Base-by-base conservation (phyloP, 1,284 basidiomycete genomes). In the Malassezia psittaci region DNA sequence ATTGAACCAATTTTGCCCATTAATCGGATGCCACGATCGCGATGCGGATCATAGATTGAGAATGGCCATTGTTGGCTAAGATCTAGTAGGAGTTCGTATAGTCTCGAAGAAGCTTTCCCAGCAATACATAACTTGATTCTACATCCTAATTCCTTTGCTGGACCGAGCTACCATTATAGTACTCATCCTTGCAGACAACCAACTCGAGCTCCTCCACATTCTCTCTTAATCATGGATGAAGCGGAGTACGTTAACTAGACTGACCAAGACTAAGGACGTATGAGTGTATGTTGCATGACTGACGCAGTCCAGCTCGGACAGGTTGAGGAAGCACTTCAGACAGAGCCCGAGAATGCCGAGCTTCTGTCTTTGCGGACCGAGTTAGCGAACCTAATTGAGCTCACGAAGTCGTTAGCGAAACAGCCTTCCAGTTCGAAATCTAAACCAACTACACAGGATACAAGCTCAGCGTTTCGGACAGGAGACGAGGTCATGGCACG, bases 401-500 rank as follows among this genome's bases (percentile, higher is more conserved):
- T 96, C 65, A 88, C 90, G 80, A 49, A 63, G 29, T 54, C 62
- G 16, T 57, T 65, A 13, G 15, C 35, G 15, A 55, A 42, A 15
- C 35, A 46, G 38, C 29, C 10, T 21, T 29, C 34, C 5, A 38
- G 38, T 16, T 36, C 47, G 42, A 35, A 9, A 48, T 32, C 19
- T 3, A 36, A 5, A 12, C n/a, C 56, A 32, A 49, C 43, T 37
- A 32, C 40, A 13, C 36, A 18, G 18, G 18, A 48, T 44, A 15
- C 16, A 5, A 32, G 10, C 24, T 19, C 33, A 16, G n/a, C 46
- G 10, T 68, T 51, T 32, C 29, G 41, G 0, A 85, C 89, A n/a
- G 91, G 93, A 7, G 89, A 93, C 75, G 88, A 96, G 61, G 88
- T 88, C 71, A 80, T 90, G 54, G 90, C 91, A 11, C 54, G 54